A percentile compares a stretch with the other conserved stretches of the same genome.
These are phyloP conservation scores for Aspergillus diversus DNA, from an alignment of 495 filamentous ascomycete species.

Conservation along the genomic window DNA sequence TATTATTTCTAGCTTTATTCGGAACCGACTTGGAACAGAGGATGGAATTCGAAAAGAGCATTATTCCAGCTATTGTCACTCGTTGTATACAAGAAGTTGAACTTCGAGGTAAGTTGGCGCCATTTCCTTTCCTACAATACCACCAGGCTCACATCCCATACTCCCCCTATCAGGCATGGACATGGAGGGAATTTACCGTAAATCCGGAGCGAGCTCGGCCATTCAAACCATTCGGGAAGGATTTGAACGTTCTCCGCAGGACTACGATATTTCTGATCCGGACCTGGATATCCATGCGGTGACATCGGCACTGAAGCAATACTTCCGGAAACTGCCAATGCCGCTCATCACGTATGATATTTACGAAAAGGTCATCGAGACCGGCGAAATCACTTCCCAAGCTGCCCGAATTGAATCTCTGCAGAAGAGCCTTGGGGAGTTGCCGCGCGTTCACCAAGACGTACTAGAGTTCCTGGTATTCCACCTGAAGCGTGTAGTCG, in stretches of 20 bases:
- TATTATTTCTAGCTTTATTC: constrained; percentile 64
- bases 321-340: constrained; percentile 90
- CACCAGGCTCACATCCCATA: constrained; percentile 13
- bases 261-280: constrained; percentile 90
- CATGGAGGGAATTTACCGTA: constrained; percentile 96
- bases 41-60: constrained; percentile 84
- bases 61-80: constrained; percentile 87
- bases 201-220: constrained; percentile 87
- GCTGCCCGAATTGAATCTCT: constrained; percentile 65
- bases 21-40: constrained; percentile 87
- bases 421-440: constrained; percentile 67
- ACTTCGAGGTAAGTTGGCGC: constrained; percentile 61
- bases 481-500: constrained; percentile 88
- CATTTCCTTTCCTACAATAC: background rate
- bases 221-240: constrained; percentile 86
- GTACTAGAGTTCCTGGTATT: constrained; percentile 93
- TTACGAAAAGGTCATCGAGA: constrained; percentile 88
- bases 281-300: constrained; percentile 95
- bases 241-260: constrained; percentile 73
- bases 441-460: constrained; percentile 82
- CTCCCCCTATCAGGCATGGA: constrained; percentile 75
- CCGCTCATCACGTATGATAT: constrained; percentile 92
- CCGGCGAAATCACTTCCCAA: constrained; percentile 45
- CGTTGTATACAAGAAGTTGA: constrained; percentile 98
- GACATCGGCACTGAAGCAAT: constrained; percentile 94